Percentiles rank a stretch among this genome's conserved stretches.
Evolutionary conservation across 2,329 filamentous ascomycete species (phyloP).

Genomic region (Penicillium sumatraense): DNA sequence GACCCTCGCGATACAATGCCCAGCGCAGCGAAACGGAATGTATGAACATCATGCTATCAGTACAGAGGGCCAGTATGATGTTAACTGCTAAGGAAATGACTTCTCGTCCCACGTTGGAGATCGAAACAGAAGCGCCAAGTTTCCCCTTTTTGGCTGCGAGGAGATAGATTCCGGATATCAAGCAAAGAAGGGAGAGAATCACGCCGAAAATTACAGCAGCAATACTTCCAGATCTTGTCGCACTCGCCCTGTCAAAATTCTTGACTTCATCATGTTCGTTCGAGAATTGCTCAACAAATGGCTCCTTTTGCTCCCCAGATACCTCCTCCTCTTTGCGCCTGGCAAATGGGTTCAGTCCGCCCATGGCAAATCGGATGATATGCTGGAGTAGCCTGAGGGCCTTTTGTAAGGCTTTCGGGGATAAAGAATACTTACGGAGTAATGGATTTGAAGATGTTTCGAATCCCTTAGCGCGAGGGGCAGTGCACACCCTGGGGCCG

Average conservation of each 20-base stretch:
- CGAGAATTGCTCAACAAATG: neutral
- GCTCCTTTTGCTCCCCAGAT: neutral
- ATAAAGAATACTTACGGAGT: no score
- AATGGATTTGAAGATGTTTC: no score
- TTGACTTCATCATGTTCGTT: neutral
- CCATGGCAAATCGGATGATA: neutral
- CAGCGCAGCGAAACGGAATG: slow-evolving; percentile 5
- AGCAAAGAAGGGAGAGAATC: neutral
- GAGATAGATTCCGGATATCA: neutral
- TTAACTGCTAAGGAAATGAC: neutral
- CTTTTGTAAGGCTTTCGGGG: no score
- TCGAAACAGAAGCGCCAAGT: neutral
- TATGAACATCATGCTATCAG: slow-evolving; percentile 4
- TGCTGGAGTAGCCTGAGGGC: no score
- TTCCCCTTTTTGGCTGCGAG: neutral
- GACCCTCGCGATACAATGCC: slow-evolving; percentile 15
- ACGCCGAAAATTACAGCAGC: neutral
- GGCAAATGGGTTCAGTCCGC: neutral
- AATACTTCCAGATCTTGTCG: neutral
- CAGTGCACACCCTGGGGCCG: no score
- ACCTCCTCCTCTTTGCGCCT: neutral
- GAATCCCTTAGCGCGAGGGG: no score
- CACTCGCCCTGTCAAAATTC: neutral
- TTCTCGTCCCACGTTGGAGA: neutral
- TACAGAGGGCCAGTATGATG: neutral